Evolutionary conservation across 2,329 filamentous ascomycete species (phyloP), one percentile per base, ranked within the genome.

Genomic region (Fusarium sarcochroum): DNA sequence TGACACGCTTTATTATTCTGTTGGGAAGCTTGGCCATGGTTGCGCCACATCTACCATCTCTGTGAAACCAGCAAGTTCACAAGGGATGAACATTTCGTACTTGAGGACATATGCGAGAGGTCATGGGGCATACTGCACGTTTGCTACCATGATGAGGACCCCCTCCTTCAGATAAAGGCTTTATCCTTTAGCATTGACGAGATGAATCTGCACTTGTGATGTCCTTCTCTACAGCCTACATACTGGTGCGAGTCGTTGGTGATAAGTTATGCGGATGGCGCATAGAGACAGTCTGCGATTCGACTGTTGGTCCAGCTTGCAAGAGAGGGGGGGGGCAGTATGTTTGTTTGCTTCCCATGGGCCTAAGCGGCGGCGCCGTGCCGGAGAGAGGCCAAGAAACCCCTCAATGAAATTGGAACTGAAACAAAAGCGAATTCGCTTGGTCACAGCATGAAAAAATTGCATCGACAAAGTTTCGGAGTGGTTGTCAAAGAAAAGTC

Each of bases 221-320:
- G 68, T 66, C 23, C 25, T 57, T 50, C 23, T 58, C 35, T 54
- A 54, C 54, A 58, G 21, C 47, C 37, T 68, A 56, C 58, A 66
- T 69, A 59, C 35, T 59, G 48, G 64, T 52, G 55, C 42, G 42
- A 52, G 59, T 37, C 61, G 58, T 73, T 74, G 72, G 72, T 70
- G 63, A 74, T 66, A 48, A 59, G 52, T 58, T 63, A 52, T 60
- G 66, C 58, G 55, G 58, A 50, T 63, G 63, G 68, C 57, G 61
- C 63, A 55, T 68, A 49, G 42, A 51, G 42, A 38, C 25, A 55
- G 48, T 60, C 54, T 62, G 57, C 64, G 46, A 71, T 63, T 72
- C 69, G 56, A 59, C 64, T 65, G 69, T 69, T 66, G 51, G 69
- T 64, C 42, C 30, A 42, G 56, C 32, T 38, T 41, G 44, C 34